Percentiles rank a stretch among this genome's conserved stretches.
Evolutionary conservation across 2,329 filamentous ascomycete genomes (phyloP).

Genomic region (Juglanconis oblonga): DNA sequence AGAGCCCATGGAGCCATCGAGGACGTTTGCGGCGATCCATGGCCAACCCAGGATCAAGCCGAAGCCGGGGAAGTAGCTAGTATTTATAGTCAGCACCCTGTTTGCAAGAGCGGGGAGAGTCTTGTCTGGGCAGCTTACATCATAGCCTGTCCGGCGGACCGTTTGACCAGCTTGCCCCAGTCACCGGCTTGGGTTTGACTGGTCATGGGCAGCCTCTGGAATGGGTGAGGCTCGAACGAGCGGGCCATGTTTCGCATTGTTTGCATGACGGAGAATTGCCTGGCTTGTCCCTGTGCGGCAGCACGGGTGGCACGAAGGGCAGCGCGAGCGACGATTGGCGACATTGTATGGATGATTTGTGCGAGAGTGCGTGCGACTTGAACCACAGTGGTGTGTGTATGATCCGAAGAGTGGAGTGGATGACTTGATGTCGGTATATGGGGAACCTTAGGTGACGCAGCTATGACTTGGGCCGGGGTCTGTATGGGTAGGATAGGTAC

Average conservation of each 20-base stretch:
- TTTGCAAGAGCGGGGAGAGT: not conserved
- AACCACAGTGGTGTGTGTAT: constrained; percentile 17
- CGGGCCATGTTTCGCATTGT: constrained; percentile 34
- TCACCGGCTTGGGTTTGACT: constrained; percentile 30
- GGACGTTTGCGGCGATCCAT: constrained; percentile 17
- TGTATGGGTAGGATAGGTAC: not conserved
- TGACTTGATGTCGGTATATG: not conserved
- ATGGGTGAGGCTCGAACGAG: constrained; percentile 36
- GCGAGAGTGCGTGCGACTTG: not conserved
- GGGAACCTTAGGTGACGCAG: constrained; percentile 5
- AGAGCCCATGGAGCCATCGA: constrained; percentile 27
- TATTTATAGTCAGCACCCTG: not conserved
- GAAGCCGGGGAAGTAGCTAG: constrained; percentile 35
- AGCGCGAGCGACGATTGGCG: constrained; percentile 32
- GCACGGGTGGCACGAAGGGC: constrained; percentile 28
- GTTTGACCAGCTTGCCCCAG: constrained; percentile 35
- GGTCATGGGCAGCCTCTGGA: constrained; percentile 32
- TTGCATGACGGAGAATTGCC: constrained; percentile 35
- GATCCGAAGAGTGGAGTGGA: constrained; percentile 16
- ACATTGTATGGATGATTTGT: constrained; percentile 24
- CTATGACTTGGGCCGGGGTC: constrained; percentile 1
- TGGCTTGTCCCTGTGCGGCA: constrained; percentile 21
- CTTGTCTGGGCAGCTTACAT: constrained; percentile 31
- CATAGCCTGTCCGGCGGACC: constrained; percentile 26
- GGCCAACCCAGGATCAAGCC: constrained; percentile 38